Percentiles rank a stretch among this genome's conserved stretches.
These are phyloP conservation scores for Mycena leptocephala DNA, from an alignment of 768 basidiomycete genomes.

Conservation along the genomic window DNA sequence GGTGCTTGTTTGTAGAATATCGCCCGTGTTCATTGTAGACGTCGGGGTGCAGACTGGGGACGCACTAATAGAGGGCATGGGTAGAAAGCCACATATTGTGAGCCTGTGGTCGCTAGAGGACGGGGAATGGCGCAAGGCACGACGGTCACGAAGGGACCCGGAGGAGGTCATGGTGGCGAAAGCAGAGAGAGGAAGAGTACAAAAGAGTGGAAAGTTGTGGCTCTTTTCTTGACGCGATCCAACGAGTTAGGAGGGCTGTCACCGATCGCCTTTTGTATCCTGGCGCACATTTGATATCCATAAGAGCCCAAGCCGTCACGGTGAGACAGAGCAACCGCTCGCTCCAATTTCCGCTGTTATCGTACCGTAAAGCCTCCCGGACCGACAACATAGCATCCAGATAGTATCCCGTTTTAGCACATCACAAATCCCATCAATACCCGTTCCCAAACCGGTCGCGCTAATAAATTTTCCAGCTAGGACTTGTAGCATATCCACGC, in stretches of 20 bases:
- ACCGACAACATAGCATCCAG: background rate
- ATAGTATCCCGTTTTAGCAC: background rate
- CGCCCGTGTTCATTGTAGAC: slow-evolving; percentile 19
- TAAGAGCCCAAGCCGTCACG: background rate
- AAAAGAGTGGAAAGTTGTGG: background rate
- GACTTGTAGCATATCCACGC: no score
- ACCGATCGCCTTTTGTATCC: background rate
- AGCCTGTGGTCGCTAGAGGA: slow-evolving; percentile 37
- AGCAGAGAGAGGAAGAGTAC: background rate
- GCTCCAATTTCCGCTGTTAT: slow-evolving; percentile 15
- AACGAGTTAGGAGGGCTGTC: slow-evolving; percentile 10
- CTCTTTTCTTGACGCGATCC: background rate
- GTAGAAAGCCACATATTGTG: slow-evolving; percentile 57
- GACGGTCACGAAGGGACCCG: slow-evolving; percentile 29
- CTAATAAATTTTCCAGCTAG: no score
- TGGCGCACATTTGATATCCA: background rate
- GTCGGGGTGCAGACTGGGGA: slow-evolving; percentile 73
- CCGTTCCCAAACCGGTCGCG: background rate
- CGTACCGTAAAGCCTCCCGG: slow-evolving; percentile 28
- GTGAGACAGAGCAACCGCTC: slow-evolving; percentile 13
- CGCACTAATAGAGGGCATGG: slow-evolving; percentile 72
- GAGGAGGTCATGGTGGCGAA: slow-evolving; percentile 17
- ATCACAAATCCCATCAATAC: background rate
- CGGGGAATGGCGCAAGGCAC: slow-evolving; percentile 32
- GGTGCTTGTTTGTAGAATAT: slow-evolving; percentile 6